Percentiles rank a stretch among this genome's conserved stretches.
These are phyloP conservation scores for Parmales sp. DNA, from an alignment of 108 stramenopile species.

Conservation along the genomic window DNA sequence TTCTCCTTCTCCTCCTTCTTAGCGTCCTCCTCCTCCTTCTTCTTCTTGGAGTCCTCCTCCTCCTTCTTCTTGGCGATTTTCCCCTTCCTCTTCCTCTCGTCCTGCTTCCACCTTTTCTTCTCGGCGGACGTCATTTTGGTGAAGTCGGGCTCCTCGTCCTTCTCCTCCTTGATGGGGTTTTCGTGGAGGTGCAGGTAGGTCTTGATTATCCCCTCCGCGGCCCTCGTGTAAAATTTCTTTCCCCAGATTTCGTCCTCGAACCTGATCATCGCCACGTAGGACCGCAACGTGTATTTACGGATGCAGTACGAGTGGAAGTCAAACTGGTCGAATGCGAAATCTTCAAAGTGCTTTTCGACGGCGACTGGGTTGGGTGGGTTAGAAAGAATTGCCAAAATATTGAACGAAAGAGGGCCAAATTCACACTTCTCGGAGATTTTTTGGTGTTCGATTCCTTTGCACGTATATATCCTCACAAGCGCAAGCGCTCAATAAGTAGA, in stretches of 20 bases:
- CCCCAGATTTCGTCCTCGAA: constrained; percentile 77
- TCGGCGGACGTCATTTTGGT: constrained; percentile 70
- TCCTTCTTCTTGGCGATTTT: constrained; percentile 42
- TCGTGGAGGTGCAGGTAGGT: constrained; percentile 67
- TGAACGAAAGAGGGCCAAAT: too few relatives aligned
- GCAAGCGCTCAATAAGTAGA: too few relatives aligned
- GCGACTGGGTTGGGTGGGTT: too few relatives aligned
- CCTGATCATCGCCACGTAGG: constrained; percentile 77
- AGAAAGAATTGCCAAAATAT: too few relatives aligned
- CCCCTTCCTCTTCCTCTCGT: constrained; percentile 68
- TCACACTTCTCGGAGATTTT: too few relatives aligned
- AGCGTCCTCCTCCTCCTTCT: constrained; percentile 64
- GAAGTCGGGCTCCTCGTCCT: constrained; percentile 60
- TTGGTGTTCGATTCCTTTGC: too few relatives aligned
- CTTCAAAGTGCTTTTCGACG: constrained; percentile 88
- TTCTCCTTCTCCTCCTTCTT: constrained; percentile 45
- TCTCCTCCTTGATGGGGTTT: constrained; percentile 37
- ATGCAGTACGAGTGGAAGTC: constrained; percentile 97
- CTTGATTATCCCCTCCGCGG: constrained; percentile 58
- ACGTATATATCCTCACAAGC: too few relatives aligned
- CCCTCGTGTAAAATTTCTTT: constrained; percentile 62
- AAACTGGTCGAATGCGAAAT: constrained; percentile 94
- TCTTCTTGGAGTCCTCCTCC: constrained; percentile 37
- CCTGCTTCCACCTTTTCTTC: constrained; percentile 69
- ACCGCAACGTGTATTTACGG: constrained; percentile 87